A percentile compares a stretch with the other conserved stretches of the same genome.
Conservation (phyloP, 2,329 filamentous ascomycete genomes). For the Orbilia brochopaga region DNA sequence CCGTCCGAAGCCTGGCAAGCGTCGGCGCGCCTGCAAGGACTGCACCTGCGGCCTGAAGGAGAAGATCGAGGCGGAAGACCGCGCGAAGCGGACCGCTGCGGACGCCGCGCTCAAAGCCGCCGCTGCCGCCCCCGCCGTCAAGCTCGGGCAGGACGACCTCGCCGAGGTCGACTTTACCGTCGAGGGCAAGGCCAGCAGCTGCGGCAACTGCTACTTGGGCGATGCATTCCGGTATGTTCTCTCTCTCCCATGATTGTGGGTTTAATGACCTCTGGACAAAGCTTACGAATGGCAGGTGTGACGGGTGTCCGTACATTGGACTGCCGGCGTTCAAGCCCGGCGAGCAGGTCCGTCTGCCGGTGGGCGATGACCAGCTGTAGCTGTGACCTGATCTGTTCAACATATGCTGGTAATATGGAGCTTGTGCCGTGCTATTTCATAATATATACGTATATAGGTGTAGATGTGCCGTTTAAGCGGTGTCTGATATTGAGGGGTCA, state of each 20-base stretch:
- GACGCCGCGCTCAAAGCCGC: constrained; percentile 61
- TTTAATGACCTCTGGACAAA: constrained; percentile 8
- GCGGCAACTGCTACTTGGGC: constrained; percentile 89
- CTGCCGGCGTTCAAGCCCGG: constrained; percentile 96
- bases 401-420: no score
- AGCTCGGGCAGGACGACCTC: constrained; percentile 77
- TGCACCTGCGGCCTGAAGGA: constrained; percentile 93
- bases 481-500: no score
- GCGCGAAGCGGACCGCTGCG: constrained; percentile 68
- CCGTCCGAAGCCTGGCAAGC: constrained; percentile 82
- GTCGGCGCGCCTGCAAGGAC: constrained; percentile 94
- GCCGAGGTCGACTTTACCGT: constrained; percentile 95
- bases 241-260: neutral
- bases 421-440: no score
- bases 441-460: no score
- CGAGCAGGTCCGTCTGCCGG: constrained; percentile 86
- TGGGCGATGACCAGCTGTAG: constrained; percentile 87
- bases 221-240: constrained; percentile 70
- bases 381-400: constrained; percentile 62
- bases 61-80: constrained; percentile 83
- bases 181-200: constrained; percentile 93
- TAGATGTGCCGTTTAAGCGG: no score
- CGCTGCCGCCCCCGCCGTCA: constrained; percentile 61
- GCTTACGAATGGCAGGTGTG: constrained; percentile 61
- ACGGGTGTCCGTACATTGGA: constrained; percentile 81